Percentiles rank a stretch among this genome's conserved stretches.
Evolutionary conservation across 73 alveolate species (phyloP).

Genomic region (Strombidium stylifer): DNA sequence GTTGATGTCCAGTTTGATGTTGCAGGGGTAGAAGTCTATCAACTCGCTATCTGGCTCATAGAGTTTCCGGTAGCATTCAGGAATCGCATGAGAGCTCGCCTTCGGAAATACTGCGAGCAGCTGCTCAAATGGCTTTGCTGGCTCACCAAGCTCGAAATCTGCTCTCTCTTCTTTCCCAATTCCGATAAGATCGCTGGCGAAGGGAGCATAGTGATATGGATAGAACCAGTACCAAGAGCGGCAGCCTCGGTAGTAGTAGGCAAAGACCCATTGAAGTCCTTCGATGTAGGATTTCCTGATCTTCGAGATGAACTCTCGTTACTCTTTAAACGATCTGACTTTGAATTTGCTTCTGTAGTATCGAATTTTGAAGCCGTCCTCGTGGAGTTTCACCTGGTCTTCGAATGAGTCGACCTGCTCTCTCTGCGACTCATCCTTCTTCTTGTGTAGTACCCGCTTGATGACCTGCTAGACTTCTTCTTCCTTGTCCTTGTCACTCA

Average conservation of each 20-base stretch:
- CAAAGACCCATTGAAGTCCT: constrained; percentile 98
- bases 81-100: constrained; percentile 83
- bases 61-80: constrained; percentile 72
- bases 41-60: constrained; percentile 83
- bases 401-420: constrained; percentile 49
- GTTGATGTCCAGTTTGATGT: constrained; percentile 93
- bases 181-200: constrained; percentile 82
- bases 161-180: constrained; percentile 35
- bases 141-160: constrained; percentile 67
- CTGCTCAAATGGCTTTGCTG: constrained; percentile 86
- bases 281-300: constrained; percentile 93
- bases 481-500: constrained; percentile 40
- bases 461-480: constrained; percentile 26
- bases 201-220: constrained; percentile 98
- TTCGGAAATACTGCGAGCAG: constrained; percentile 95
- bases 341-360: constrained; percentile 92
- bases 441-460: constrained; percentile 52
- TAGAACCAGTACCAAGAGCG: constrained; percentile 97
- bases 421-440: constrained; percentile 48
- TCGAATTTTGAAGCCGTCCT: constrained; percentile 83
- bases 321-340: constrained; percentile 55
- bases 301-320: constrained; percentile 63
- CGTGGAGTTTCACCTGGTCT: constrained; percentile 63
- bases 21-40: constrained; percentile 97
- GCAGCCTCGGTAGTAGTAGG: constrained; percentile 97